Conservation (phyloP, 2,329 filamentous ascomycete genomes). For the Penicillium aurantiogriseum region DNA sequence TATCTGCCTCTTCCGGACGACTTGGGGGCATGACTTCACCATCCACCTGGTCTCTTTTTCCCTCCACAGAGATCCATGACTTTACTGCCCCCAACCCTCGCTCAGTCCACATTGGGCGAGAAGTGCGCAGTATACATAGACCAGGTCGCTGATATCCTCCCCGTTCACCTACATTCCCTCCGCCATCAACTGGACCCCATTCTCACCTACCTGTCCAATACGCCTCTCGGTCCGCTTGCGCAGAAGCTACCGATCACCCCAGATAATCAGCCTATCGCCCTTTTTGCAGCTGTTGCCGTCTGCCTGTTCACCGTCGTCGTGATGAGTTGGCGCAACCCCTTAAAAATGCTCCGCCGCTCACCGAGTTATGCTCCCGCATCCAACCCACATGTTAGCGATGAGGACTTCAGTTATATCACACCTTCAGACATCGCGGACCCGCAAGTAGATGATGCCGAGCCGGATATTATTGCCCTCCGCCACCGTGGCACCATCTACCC, state of each 20-base stretch:
- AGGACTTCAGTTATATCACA: constrained; percentile 42
- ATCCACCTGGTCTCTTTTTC: constrained; percentile 9
- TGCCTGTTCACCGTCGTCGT: constrained; percentile 30
- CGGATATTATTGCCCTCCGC: constrained; percentile 46
- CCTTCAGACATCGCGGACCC: constrained; percentile 35
- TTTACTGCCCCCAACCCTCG: constrained; percentile 37
- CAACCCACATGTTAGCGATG: constrained; percentile 38
- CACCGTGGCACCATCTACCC: constrained; percentile 44
- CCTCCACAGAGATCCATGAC: constrained; percentile 36
- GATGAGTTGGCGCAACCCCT: constrained; percentile 38
- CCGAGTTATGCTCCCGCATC: constrained; percentile 28
- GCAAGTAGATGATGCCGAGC: constrained; percentile 34
- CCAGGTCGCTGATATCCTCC: constrained; percentile 33
- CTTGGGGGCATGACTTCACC: constrained; percentile 19
- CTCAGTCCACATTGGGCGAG: constrained; percentile 42
- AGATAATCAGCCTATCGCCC: constrained; percentile 23
- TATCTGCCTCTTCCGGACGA: constrained; percentile 20
- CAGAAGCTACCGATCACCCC: constrained; percentile 23
- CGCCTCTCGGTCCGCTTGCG: constrained; percentile 25
- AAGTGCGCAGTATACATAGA: constrained; percentile 42
- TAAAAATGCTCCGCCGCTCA: constrained; percentile 35
- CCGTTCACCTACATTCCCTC: constrained; percentile 33
- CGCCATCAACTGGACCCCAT: constrained; percentile 32
- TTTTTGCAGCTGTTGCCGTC: constrained; percentile 29
- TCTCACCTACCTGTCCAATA: constrained; percentile 24